These are phyloP conservation scores for Suaeda aralocaspica DNA, from an alignment of 148 eudicot species.

Conservation along the genomic window DNA sequence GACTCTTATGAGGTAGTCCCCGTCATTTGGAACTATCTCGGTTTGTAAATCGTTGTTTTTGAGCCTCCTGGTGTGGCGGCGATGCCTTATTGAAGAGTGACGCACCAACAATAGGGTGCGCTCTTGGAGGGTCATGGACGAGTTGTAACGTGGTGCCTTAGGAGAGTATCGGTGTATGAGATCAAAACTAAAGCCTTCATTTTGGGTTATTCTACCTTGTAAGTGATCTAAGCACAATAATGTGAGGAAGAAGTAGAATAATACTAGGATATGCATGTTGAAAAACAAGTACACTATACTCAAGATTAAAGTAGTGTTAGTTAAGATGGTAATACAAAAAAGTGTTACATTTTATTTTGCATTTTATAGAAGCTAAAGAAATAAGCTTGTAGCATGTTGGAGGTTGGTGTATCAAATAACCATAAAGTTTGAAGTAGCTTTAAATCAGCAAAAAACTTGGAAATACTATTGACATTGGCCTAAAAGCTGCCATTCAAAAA, in stretches of 20 bases:
- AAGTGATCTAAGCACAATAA: background rate
- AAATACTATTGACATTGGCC: background rate
- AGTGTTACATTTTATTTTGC: background rate
- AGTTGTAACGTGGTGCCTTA: constrained; percentile 27
- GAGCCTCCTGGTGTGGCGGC: constrained; percentile 4
- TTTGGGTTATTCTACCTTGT: constrained; percentile 9
- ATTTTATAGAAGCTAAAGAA: background rate
- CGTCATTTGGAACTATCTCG: constrained; percentile 16
- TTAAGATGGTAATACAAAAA: background rate
- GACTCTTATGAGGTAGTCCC: constrained; percentile 24
- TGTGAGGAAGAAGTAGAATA: constrained; percentile 6
- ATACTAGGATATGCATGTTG: constrained; percentile 15
- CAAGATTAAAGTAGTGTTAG: background rate
- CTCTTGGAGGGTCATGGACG: constrained; percentile 18
- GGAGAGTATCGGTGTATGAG: constrained; percentile 28
- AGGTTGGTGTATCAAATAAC: background rate
- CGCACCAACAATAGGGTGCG: constrained; percentile 14
- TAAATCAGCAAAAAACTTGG: background rate
- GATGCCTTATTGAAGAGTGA: constrained; percentile 18
- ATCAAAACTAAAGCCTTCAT: constrained; percentile 19
- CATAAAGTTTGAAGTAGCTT: background rate
- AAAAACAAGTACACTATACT: background rate
- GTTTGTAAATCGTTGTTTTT: background rate
- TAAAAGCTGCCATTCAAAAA: background rate
- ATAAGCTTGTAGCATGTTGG: background rate